Percentiles rank a stretch among this genome's conserved stretches.
Conservation (phyloP, 331 rosid genomes). For the Phaseolus coccineus region DNA sequence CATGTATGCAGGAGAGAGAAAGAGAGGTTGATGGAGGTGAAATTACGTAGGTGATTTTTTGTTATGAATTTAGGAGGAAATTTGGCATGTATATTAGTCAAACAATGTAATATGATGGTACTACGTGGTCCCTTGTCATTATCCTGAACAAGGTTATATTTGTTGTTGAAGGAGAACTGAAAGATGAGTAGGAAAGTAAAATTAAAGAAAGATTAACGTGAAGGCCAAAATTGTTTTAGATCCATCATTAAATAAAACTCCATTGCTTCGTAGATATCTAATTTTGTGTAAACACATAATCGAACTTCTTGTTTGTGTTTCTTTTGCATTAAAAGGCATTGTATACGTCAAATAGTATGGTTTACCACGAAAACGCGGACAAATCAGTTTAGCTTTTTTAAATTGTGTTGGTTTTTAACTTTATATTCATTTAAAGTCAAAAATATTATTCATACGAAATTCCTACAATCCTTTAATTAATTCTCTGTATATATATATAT, state of each 20-base stretch:
- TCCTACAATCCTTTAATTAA: background rate
- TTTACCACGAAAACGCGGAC: constrained; percentile 31
- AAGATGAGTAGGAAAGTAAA: constrained; percentile 9
- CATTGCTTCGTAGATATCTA: background rate
- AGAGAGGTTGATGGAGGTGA: background rate
- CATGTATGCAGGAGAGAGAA: background rate
- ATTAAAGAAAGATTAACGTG: background rate
- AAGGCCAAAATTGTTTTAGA: constrained; percentile 25
- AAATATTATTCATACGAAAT: constrained; percentile 24
- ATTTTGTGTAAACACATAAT: constrained; percentile 1
- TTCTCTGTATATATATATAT: background rate
- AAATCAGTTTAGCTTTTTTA: constrained; percentile 25
- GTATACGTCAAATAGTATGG: constrained; percentile 16
- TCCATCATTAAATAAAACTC: background rate
- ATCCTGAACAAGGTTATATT: constrained; percentile 17
- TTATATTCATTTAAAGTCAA: constrained; percentile 7
- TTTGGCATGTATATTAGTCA: background rate
- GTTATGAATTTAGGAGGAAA: background rate
- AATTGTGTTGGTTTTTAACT: constrained; percentile 14
- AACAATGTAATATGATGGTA: background rate
- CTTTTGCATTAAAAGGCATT: background rate
- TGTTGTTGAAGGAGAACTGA: constrained; percentile 11
- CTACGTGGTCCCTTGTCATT: background rate
- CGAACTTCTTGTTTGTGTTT: background rate
- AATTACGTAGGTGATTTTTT: too few relatives aligned